Conservation (phyloP, 1,139 yeast genomes). For the Yamadazyma buinensis region DNA sequence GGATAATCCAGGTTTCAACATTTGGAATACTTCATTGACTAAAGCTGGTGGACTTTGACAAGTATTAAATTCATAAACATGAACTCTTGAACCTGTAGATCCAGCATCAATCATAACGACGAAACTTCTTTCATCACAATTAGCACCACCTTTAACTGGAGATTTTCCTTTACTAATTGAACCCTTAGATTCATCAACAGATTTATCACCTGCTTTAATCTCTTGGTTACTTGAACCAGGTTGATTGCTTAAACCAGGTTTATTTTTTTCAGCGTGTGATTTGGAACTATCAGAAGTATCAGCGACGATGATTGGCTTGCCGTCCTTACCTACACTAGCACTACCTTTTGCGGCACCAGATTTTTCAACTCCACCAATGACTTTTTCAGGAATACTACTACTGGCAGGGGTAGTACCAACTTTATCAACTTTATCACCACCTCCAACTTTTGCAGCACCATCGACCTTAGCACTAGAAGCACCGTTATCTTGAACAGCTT, state of each 20-base stretch:
- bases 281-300: constrained; percentile 15
- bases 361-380: background rate
- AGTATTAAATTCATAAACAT: constrained; percentile 85
- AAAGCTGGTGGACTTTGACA: constrained; percentile 80
- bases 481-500: too few species aligned
- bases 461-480: constrained; percentile 8
- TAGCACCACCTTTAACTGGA: constrained; percentile 5
- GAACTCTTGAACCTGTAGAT: constrained; percentile 93
- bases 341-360: constrained; percentile 1
- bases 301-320: constrained; percentile 13
- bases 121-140: constrained; percentile 32
- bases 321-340: constrained; percentile 7
- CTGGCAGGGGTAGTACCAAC: constrained; percentile 1
- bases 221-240: constrained; percentile 4
- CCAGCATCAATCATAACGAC: constrained; percentile 98
- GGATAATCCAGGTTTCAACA: constrained; percentile 91
- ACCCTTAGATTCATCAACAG: background rate
- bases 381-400: constrained; percentile 7
- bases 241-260: too few species aligned
- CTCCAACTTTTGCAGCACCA: background rate
- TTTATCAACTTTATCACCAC: constrained; percentile 4
- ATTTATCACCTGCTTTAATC: constrained; percentile 2
- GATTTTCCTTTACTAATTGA: background rate
- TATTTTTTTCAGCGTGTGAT: constrained; percentile 12
- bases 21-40: constrained; percentile 74